Base-by-base conservation (phyloP, 2,329 filamentous ascomycete species). In the Cytospora leucostoma region DNA sequence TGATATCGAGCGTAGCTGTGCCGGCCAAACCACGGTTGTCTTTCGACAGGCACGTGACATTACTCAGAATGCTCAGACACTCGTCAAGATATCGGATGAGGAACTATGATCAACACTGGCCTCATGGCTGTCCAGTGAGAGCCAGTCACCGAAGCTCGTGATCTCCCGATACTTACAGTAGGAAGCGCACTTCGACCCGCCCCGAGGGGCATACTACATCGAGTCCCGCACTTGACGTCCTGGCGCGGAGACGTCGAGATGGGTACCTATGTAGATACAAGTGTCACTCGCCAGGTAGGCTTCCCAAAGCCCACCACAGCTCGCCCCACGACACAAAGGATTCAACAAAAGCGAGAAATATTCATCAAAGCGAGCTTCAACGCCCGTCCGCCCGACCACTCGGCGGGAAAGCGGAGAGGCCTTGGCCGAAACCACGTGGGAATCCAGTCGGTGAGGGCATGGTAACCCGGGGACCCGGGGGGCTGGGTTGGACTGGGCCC, bases 371-470 rank as follows among this genome's bases (percentile, higher is more conserved):
- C 21, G 59, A 49, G 55, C 17, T n/a, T 38, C 35, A 44, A 55
- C 47, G 53, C 38, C 21, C 17, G 32, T 52, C 34, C 32, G 37
- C 44, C 49, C 44, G 53, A 44, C n/a, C 21, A 21, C 35, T 47
- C 47, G 50, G 51, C 32, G 34, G 34, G 51, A 54, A 40, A 44
- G 55, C 63, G 52, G 55, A 57, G 56, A 49, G 19, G 15, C 32
- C 53, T 27, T 57, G 55, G 60, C 51, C 44, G 21, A 8, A 63
- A 59, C 61, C 64, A 66, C 64, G 61, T 64, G 61, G 56, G 50
- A 58, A 51, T 37, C 47, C 62, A 66, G 64, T 66, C 64, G 64
- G 61, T 66, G 64, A 66, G 57, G 33, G 57, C 54, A 54, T 58
- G 38, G 54, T 44, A 51, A 15, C 47, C 38, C 35, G 37, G 50